Conservation (phyloP, 1,139 yeast genomes). For the Magnusiomyces paraingens region DNA sequence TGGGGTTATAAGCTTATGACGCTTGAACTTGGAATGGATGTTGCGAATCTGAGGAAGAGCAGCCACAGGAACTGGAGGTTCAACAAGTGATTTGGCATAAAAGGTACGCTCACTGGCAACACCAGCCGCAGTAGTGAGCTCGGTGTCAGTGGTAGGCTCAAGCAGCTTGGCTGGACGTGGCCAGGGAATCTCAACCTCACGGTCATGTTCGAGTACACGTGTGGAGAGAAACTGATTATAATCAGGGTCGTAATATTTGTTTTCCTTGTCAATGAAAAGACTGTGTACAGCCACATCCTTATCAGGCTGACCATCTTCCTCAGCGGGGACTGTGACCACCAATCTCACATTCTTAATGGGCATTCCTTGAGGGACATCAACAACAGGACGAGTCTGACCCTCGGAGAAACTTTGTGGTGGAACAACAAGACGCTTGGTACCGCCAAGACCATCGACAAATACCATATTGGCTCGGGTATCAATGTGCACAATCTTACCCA, state of each 20-base stretch:
- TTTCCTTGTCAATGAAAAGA: constrained; percentile 50
- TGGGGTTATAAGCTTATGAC: constrained; percentile 10
- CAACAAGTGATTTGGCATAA: constrained; percentile 61
- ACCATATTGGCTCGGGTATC: constrained; percentile 46
- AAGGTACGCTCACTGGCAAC: constrained; percentile 66
- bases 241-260: constrained; percentile 61
- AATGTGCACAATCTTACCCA: constrained; percentile 50
- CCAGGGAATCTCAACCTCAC: constrained; percentile 75
- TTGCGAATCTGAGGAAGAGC: constrained; percentile 70
- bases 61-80: constrained; percentile 61
- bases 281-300: constrained; percentile 71
- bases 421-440: constrained; percentile 41
- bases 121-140: constrained; percentile 48
- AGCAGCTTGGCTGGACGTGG: constrained; percentile 62
- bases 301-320: constrained; percentile 41
- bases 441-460: constrained; percentile 51
- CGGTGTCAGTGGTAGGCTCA: constrained; percentile 47
- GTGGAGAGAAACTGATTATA: constrained; percentile 70
- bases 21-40: constrained; percentile 49
- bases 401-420: constrained; percentile 72
- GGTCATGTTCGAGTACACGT: constrained; percentile 65
- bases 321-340: constrained; percentile 69
- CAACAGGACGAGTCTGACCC: constrained; percentile 64
- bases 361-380: constrained; percentile 51
- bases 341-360: constrained; percentile 60